phyloP scores from a whole-genome alignment of 495 filamentous ascomycete genomes.

The Daldinia caldariorum region DNA sequence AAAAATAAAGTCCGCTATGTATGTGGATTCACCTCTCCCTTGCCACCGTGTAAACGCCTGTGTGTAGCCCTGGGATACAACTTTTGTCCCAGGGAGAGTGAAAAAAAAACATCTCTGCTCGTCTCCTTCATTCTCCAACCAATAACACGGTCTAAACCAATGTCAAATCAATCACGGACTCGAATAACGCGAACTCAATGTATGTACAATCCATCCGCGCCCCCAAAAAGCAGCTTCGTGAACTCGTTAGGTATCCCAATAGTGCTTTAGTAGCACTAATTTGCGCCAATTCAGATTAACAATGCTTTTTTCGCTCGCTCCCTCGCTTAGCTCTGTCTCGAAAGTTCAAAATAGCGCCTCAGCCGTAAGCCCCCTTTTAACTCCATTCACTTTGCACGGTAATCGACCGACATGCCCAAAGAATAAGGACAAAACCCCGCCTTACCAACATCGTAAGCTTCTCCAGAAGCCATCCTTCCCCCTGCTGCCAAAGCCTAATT shows the following conservation, averaged over 20 bases:
- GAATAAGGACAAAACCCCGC: not conserved
- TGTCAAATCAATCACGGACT: not conserved
- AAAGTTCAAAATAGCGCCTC: not conserved
- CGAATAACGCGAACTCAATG: not conserved
- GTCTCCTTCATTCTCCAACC: not conserved
- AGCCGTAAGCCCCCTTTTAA: not conserved
- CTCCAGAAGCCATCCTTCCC: constrained; percentile 56
- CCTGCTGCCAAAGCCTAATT: constrained; percentile 42
- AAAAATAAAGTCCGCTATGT: constrained; percentile 14
- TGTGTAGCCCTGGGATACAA: constrained; percentile 34
- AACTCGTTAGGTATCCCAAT: constrained; percentile 19
- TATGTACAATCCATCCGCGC: not conserved
- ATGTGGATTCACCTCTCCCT: constrained; percentile 10
- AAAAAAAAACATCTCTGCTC: constrained; percentile 15
- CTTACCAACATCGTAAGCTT: constrained; percentile 61
- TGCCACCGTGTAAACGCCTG: constrained; percentile 32
- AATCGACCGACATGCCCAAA: not conserved
- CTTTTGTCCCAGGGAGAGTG: constrained; percentile 6
- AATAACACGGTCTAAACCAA: constrained; percentile 1
- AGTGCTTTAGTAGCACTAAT: not conserved
- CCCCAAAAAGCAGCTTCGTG: constrained; percentile 10
- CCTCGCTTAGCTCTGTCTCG: not conserved
- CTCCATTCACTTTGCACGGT: constrained; percentile 1
- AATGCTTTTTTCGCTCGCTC: constrained; percentile 8
- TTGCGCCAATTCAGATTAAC: not conserved